A percentile compares a stretch with the other conserved stretches of the same genome.
These are phyloP conservation scores for Raphanus hybrid DNA, from an alignment of 441 rosid genomes.

Conservation along the genomic window DNA sequence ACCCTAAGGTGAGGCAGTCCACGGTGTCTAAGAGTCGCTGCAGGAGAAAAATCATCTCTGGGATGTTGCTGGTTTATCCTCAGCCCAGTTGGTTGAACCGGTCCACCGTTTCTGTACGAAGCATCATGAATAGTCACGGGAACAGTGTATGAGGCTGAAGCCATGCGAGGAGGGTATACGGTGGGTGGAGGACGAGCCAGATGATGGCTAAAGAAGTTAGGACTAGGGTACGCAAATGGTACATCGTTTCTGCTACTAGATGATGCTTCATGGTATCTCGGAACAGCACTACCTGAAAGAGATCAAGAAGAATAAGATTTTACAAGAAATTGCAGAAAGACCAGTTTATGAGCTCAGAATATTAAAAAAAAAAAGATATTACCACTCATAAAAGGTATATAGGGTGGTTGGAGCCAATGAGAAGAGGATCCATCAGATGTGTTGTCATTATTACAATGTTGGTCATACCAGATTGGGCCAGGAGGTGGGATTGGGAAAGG, in stretches of 20 bases:
- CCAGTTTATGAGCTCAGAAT: slow-evolving; percentile 8
- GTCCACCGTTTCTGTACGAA: slow-evolving; percentile 57
- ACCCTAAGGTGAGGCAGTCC: slow-evolving; percentile 64
- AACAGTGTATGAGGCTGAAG: slow-evolving; percentile 52
- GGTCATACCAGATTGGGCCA: slow-evolving; percentile 59
- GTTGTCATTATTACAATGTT: slow-evolving; percentile 44
- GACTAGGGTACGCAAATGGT: slow-evolving; percentile 46
- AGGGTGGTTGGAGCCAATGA: slow-evolving; percentile 63
- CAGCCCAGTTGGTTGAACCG: slow-evolving; percentile 54
- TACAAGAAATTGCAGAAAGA: slow-evolving; percentile 17
- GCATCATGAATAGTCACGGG: slow-evolving; percentile 52
- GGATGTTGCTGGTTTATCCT: slow-evolving; percentile 56
- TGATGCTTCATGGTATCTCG: slow-evolving; percentile 49
- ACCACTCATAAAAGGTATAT: slow-evolving; percentile 67
- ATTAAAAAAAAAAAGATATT: slow-evolving; percentile 16
- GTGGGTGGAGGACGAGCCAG: slow-evolving; percentile 45
- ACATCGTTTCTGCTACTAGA: slow-evolving; percentile 53
- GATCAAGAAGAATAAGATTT: slow-evolving; percentile 17
- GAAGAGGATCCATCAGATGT: slow-evolving; percentile 55
- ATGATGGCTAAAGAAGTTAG: slow-evolving; percentile 51
- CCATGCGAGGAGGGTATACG: slow-evolving; percentile 60
- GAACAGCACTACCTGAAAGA: slow-evolving; percentile 48
- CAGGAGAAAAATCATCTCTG: slow-evolving; percentile 48
- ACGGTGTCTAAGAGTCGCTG: slow-evolving; percentile 51
- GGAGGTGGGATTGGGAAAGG: slow-evolving; percentile 60